A percentile compares a stretch with the other conserved stretches of the same genome.
phyloP scores from a whole-genome alignment of 2,329 filamentous ascomycete species.

The Diaporthe australafricana region DNA sequence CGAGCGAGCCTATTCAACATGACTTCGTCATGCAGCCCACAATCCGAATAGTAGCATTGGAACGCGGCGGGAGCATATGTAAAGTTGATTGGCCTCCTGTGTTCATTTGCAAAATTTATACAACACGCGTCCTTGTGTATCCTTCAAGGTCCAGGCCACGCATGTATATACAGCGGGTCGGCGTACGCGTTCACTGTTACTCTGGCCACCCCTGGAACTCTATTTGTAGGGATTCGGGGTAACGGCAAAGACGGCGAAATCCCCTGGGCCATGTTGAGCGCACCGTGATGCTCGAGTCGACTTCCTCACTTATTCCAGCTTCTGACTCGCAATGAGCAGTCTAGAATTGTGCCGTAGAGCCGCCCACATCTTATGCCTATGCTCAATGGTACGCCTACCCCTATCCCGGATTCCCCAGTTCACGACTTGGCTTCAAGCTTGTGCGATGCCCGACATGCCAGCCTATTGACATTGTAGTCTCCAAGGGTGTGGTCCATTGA shows the following conservation, averaged over 20 bases:
- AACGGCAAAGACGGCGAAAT: not conserved
- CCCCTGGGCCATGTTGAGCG: not conserved
- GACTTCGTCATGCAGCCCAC: slow-evolving; percentile 21
- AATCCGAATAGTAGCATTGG: not conserved
- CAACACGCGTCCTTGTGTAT: slow-evolving; percentile 6
- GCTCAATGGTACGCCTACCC: not conserved
- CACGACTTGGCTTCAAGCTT: not conserved
- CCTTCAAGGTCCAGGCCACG: slow-evolving; percentile 10
- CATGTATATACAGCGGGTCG: slow-evolving; percentile 6
- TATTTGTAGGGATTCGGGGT: not conserved
- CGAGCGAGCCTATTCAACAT: not conserved
- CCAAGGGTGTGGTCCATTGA: not conserved
- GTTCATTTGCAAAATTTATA: slow-evolving; percentile 1
- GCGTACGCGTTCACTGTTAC: slow-evolving; percentile 15
- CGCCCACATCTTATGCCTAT: not conserved
- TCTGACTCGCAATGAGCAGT: not conserved
- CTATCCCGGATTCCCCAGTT: not conserved
- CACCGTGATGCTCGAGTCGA: not conserved
- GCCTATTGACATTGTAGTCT: not conserved
- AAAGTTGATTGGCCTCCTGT: slow-evolving; percentile 4
- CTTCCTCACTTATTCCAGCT: not conserved
- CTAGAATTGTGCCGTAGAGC: not conserved
- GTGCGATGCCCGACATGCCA: not conserved
- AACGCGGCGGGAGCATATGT: not conserved
- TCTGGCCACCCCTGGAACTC: not conserved